A percentile compares a stretch with the other conserved stretches of the same genome.
These are phyloP conservation scores for Letharia lupina DNA, from an alignment of 495 filamentous ascomycete genomes.

Conservation along the genomic window DNA sequence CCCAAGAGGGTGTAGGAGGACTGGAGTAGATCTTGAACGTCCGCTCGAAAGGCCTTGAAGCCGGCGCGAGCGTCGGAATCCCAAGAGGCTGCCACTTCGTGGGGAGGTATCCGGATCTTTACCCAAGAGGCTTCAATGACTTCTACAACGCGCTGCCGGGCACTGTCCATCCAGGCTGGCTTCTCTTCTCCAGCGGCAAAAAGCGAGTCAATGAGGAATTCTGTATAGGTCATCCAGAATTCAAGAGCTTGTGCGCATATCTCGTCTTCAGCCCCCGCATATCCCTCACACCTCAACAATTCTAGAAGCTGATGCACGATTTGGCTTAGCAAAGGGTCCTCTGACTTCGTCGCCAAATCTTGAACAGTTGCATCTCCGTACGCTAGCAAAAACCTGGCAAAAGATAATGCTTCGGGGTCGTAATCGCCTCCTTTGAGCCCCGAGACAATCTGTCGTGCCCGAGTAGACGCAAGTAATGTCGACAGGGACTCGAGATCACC, in stretches of 20 bases:
- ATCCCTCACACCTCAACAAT: constrained; percentile 61
- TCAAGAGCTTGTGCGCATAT: constrained; percentile 70
- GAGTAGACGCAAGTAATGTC: constrained; percentile 48
- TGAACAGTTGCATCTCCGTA: constrained; percentile 55
- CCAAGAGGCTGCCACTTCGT: constrained; percentile 46
- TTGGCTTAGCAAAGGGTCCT: constrained; percentile 15
- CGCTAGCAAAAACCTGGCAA: constrained; percentile 60
- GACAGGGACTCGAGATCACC: constrained; percentile 47
- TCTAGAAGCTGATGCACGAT: constrained; percentile 41
- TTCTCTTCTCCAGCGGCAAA: constrained; percentile 30
- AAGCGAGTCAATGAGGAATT: constrained; percentile 41
- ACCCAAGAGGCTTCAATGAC: constrained; percentile 52
- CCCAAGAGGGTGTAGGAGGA: constrained; percentile 66
- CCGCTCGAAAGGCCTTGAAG: constrained; percentile 70
- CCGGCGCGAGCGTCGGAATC: constrained; percentile 59
- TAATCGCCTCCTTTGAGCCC: constrained; percentile 51
- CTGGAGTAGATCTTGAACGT: constrained; percentile 73
- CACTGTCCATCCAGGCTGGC: constrained; percentile 32
- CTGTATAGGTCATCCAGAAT: constrained; percentile 72
- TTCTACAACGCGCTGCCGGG: constrained; percentile 38
- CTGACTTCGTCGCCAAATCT: constrained; percentile 35
- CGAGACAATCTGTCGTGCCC: constrained; percentile 39
- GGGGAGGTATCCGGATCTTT: constrained; percentile 54
- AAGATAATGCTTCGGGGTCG: constrained; percentile 56
- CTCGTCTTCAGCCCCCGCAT: constrained; percentile 66